phyloP scores from a whole-genome alignment of 306 rosid genomes.

The Rosa lucieae region DNA sequence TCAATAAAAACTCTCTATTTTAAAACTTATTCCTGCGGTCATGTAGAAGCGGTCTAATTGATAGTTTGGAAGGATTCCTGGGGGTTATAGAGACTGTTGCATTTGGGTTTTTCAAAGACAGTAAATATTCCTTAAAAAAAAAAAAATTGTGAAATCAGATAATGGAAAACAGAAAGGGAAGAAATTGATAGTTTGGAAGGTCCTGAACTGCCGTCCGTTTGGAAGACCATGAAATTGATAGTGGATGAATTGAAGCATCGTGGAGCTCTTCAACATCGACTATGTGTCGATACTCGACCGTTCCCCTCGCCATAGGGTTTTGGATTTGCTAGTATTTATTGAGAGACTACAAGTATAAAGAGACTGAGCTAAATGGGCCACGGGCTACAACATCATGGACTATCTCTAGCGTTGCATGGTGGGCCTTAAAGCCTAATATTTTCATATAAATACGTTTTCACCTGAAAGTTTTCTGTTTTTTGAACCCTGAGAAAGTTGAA shows the following conservation, averaged over 20 bases:
- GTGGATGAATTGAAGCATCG: conserved; percentile 93
- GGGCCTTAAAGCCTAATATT: not conserved
- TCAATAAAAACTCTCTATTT: not conserved
- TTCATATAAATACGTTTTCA: no score
- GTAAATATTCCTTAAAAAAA: not conserved
- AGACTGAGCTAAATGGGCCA: not conserved
- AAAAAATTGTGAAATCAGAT: not conserved
- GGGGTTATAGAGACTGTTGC: not conserved
- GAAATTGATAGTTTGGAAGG: not conserved
- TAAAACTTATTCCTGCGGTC: not conserved
- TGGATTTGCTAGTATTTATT: no score
- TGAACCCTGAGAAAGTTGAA: no score
- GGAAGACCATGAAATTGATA: conserved; percentile 45
- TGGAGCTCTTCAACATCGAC: conserved; percentile 33
- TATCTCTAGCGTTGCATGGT: not conserved
- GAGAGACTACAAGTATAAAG: no score
- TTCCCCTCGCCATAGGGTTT: no score
- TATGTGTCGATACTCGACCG: not conserved
- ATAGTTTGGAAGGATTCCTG: not conserved
- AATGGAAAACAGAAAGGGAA: not conserved
- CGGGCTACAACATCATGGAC: not conserved
- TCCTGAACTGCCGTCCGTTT: conserved; percentile 60
- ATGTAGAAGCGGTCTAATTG: not conserved
- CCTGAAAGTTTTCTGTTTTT: no score
- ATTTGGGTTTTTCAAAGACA: not conserved